These are phyloP conservation scores for Medicago lupulina DNA, from an alignment of 306 rosid genomes.

Conservation along the genomic window DNA sequence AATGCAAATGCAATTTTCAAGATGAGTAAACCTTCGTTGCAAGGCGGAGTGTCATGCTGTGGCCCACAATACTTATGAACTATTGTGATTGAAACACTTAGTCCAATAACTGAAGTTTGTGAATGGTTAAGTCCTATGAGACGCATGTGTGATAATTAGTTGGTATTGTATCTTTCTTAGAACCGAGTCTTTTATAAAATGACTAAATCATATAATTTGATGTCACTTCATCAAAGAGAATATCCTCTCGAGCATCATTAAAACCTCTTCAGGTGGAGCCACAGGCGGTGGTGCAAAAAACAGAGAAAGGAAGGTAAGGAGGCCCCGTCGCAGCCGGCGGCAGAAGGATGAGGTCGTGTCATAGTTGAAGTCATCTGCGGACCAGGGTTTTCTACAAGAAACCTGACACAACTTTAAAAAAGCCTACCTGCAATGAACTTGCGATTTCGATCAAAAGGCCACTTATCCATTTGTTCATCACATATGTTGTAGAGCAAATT, in stretches of 20 bases:
- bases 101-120: not conserved
- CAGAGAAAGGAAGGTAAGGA: not conserved
- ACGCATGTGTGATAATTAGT: not conserved
- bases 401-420: not conserved
- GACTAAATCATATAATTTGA: not conserved
- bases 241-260: not conserved
- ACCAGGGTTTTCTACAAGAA: not conserved
- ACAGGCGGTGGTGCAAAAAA: not conserved
- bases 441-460: not conserved
- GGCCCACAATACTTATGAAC: not conserved
- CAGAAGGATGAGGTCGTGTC: not conserved
- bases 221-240: not conserved
- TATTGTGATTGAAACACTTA: not conserved
- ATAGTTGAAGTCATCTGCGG: not conserved
- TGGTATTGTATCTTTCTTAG: not conserved
- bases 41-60: not conserved
- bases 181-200: not conserved
- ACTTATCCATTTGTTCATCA: conserved; percentile 2
- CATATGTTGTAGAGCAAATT: not conserved
- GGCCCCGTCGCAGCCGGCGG: not conserved
- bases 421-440: not conserved
- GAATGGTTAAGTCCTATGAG: not conserved
- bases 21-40: not conserved
- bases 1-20: not conserved
- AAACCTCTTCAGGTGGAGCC: not conserved